These are phyloP conservation scores for Venturia nashicola DNA, from an alignment of 2,329 filamentous ascomycete genomes.

Conservation along the genomic window DNA sequence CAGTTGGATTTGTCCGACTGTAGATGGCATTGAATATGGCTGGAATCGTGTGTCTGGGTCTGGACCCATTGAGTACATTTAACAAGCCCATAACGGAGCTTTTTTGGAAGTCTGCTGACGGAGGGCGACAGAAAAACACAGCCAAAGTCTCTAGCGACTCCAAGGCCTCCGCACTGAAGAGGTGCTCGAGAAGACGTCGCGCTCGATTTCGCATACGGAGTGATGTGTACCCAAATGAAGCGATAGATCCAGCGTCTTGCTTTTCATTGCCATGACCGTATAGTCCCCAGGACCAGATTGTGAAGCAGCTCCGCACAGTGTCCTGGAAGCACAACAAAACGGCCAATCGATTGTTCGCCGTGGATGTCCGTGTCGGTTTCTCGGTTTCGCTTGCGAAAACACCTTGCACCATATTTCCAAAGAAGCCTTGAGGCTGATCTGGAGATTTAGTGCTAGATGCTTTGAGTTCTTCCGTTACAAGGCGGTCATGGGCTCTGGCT, in stretches of 20 bases:
- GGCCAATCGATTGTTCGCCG: constrained; percentile 87
- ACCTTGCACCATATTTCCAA: constrained; percentile 87
- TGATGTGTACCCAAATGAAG: constrained; percentile 85
- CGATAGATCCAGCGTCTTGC: constrained; percentile 55
- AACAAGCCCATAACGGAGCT: constrained; percentile 71
- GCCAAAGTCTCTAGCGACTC: constrained; percentile 90
- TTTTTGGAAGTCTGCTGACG: constrained; percentile 38
- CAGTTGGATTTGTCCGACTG: constrained; percentile 75
- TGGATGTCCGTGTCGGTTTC: constrained; percentile 59
- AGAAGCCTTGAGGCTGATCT: constrained; percentile 75
- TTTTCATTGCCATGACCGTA: constrained; percentile 42
- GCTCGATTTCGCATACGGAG: constrained; percentile 83
- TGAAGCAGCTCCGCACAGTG: constrained; percentile 81
- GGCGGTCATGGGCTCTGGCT: constrained; percentile 71
- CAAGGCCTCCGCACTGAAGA: constrained; percentile 82
- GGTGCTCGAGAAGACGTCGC: constrained; percentile 75
- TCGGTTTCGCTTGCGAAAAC: constrained; percentile 71
- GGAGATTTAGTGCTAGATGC: constrained; percentile 60
- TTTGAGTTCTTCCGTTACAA: constrained; percentile 64
- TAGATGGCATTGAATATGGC: constrained; percentile 95
- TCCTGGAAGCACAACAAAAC: constrained; percentile 96
- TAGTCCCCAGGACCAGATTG: constrained; percentile 87
- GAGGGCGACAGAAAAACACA: constrained; percentile 59
- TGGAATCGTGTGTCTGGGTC: constrained; percentile 83
- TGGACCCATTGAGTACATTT: constrained; percentile 80